phyloP scores from a whole-genome alignment of 139 green algal species.

The Tetradesmus lagerheimii region DNA sequence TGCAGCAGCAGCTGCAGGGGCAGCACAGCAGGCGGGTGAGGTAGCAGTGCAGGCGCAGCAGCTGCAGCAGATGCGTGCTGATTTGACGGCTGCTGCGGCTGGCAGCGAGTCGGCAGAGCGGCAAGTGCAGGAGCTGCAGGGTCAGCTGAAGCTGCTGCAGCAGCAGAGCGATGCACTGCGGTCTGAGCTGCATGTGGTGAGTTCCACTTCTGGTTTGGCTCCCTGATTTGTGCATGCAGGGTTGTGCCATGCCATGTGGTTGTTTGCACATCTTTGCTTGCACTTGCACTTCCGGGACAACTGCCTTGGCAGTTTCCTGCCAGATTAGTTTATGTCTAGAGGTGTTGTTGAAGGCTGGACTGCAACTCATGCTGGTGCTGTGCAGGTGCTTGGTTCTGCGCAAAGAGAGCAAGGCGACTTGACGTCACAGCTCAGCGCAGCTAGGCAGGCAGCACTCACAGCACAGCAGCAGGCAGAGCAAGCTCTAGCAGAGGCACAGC shows the following conservation, averaged over 20 bases:
- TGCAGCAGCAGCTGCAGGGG: not conserved
- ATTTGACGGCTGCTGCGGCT: not conserved
- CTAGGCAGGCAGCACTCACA: not conserved
- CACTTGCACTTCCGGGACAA: too few species aligned
- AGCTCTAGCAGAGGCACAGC: not conserved
- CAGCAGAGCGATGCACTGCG: not conserved
- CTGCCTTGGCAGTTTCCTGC: too few species aligned
- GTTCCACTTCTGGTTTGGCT: too few species aligned
- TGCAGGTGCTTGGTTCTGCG: not conserved
- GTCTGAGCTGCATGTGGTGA: conserved; percentile 17
- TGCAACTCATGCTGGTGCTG: not conserved
- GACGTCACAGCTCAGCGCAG: not conserved
- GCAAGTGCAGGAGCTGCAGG: not conserved
- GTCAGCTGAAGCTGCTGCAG: not conserved
- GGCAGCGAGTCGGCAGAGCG: not conserved
- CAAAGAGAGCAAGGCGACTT: conserved; percentile 6
- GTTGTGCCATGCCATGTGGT: too few species aligned
- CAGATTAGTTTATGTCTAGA: too few species aligned
- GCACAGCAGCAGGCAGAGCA: not conserved
- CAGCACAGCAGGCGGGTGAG: not conserved
- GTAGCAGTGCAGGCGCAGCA: not conserved
- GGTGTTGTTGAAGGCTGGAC: too few species aligned
- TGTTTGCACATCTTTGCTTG: too few species aligned
- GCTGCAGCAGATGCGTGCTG: not conserved
- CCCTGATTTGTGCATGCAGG: too few species aligned